These are phyloP conservation scores for Capronia coronata DNA, from an alignment of 2,329 filamentous ascomycete genomes.

Conservation along the genomic window DNA sequence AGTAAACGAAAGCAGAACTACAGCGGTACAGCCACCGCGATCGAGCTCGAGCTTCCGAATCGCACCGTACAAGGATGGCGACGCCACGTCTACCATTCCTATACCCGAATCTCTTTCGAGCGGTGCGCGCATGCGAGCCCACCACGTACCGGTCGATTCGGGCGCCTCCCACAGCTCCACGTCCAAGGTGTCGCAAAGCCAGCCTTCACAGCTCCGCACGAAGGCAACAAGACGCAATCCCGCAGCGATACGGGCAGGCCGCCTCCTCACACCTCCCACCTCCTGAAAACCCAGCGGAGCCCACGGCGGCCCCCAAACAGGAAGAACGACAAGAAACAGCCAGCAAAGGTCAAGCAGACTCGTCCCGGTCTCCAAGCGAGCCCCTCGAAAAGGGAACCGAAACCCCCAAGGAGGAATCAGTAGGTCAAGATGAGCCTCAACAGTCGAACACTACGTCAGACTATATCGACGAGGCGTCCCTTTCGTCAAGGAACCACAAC, in stretches of 20 bases:
- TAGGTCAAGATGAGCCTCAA: conserved; percentile 23
- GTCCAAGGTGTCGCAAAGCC: conserved; percentile 29
- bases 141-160: conserved; percentile 40
- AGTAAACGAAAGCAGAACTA: background rate
- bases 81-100: conserved; percentile 59
- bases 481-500: conserved; percentile 7
- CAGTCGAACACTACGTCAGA: conserved; percentile 18
- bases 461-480: conserved; percentile 17
- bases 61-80: conserved; percentile 45
- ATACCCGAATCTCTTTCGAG: conserved; percentile 61
- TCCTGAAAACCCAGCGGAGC: conserved; percentile 31
- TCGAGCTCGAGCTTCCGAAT: background rate
- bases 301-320: conserved; percentile 11
- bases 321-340: conserved; percentile 13
- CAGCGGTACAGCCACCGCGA: background rate
- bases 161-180: conserved; percentile 30
- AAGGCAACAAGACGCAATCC: conserved; percentile 36
- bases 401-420: conserved; percentile 9
- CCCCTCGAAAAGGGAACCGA: too few relatives aligned
- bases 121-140: conserved; percentile 45
- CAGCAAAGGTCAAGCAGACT: background rate
- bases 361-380: conserved; percentile 8
- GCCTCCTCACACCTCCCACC: conserved; percentile 39
- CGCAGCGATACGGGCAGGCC: conserved; percentile 44
- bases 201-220: conserved; percentile 36